These are phyloP conservation scores for Pseudognaphalium luteoalbum DNA, from an alignment of 129 eudicot species.

Conservation along the genomic window DNA sequence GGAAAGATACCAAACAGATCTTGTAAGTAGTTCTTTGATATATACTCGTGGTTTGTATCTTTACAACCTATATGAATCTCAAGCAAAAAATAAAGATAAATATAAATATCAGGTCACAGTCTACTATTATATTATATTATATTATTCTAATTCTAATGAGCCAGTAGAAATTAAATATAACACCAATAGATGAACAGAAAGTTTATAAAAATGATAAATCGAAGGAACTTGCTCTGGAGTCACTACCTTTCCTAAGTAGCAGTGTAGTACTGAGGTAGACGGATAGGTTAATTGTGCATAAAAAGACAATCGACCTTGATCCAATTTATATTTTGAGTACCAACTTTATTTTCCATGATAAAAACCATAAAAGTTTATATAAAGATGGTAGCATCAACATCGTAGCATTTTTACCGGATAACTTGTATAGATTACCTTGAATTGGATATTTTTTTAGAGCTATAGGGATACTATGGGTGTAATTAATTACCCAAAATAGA, in stretches of 20 bases:
- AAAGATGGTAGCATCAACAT: too few species aligned
- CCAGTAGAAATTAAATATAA: background rate
- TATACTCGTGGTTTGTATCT: constrained; percentile 61
- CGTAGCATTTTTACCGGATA: too few species aligned
- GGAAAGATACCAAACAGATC: constrained; percentile 86
- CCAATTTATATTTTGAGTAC: background rate
- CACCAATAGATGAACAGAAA: background rate
- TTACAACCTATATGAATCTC: constrained; percentile 42
- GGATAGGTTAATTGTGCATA: too few species aligned
- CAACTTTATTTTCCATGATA: background rate
- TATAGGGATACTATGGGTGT: background rate
- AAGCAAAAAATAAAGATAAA: background rate
- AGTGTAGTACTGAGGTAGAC: background rate
- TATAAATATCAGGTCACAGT: background rate
- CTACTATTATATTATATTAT: too few species aligned
- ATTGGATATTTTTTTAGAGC: background rate
- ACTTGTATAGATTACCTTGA: too few species aligned
- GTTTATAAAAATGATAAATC: background rate
- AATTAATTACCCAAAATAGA: background rate
- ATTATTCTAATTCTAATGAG: too few species aligned
- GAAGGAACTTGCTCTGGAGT: background rate
- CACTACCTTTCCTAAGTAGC: background rate
- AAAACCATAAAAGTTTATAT: background rate
- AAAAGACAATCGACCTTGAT: too few species aligned
- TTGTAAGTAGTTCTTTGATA: constrained; percentile 77